Percentiles rank a stretch among this genome's conserved stretches.
phyloP scores from a whole-genome alignment of 192 early-diverging fungal species.

The Coemansia reversa region DNA sequence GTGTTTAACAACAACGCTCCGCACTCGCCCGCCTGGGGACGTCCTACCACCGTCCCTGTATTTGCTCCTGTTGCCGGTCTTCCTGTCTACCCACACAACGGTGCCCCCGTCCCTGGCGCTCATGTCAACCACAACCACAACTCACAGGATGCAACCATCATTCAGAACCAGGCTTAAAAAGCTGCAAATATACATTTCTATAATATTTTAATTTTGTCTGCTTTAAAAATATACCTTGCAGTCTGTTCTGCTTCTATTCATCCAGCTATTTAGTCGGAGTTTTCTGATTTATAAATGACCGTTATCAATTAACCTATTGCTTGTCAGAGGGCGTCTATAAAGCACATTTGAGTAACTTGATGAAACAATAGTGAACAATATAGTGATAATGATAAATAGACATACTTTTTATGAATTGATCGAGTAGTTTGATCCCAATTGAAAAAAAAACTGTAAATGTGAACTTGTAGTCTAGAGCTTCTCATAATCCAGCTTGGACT shows the following conservation, averaged over 20 bases:
- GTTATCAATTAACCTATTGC: too few relatives aligned
- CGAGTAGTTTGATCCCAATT: not conserved
- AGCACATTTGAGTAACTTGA: not conserved
- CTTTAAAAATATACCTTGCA: too few relatives aligned
- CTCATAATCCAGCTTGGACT: constrained; percentile 86
- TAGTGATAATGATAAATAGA: constrained; percentile 1
- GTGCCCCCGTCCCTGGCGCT: constrained; percentile 9
- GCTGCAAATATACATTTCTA: not conserved
- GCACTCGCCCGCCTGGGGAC: constrained; percentile 18
- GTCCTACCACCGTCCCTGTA: constrained; percentile 10
- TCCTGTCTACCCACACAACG: constrained; percentile 12
- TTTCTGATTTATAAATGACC: too few relatives aligned
- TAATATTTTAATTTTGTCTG: constrained; percentile 4
- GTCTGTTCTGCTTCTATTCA: too few relatives aligned
- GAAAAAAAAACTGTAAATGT: not conserved
- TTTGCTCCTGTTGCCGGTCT: constrained; percentile 15
- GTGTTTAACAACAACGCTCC: constrained; percentile 37
- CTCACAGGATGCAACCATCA: constrained; percentile 39
- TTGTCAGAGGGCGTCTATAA: not conserved
- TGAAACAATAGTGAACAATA: not conserved
- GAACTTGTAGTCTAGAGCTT: constrained; percentile 59
- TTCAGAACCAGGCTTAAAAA: constrained; percentile 48
- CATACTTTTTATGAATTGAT: not conserved
- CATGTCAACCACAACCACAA: constrained; percentile 46
- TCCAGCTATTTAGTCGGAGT: too few relatives aligned